Percentiles rank a stretch among this genome's conserved stretches.
These are phyloP conservation scores for Cucurbitaria berberidis DNA, from an alignment of 2,329 filamentous ascomycete genomes.

Conservation along the genomic window DNA sequence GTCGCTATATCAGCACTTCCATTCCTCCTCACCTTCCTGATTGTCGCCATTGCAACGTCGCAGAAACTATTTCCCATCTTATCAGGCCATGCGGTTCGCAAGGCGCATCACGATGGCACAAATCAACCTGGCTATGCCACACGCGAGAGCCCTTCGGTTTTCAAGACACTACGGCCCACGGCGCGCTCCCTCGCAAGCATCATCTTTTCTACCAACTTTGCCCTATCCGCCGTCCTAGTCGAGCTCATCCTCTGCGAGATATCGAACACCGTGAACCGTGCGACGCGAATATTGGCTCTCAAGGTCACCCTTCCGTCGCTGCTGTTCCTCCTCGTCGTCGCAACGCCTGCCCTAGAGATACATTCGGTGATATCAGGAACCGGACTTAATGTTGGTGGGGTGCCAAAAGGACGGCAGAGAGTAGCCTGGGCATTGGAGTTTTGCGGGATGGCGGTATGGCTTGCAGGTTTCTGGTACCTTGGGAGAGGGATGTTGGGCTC, in stretches of 20 bases:
- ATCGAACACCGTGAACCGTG: conserved; percentile 72
- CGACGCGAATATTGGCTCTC: conserved; percentile 71
- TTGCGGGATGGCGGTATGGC: conserved; percentile 69
- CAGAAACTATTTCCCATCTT: conserved; percentile 76
- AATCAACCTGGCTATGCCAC: conserved; percentile 56
- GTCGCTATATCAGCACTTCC: conserved; percentile 68
- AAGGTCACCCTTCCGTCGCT: conserved; percentile 73
- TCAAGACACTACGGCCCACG: conserved; percentile 48
- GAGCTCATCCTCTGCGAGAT: conserved; percentile 86
- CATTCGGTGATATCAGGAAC: conserved; percentile 65
- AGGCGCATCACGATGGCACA: conserved; percentile 67
- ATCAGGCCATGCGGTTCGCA: conserved; percentile 62
- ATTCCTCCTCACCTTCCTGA: conserved; percentile 72
- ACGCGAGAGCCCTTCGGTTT: conserved; percentile 29
- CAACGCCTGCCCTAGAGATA: conserved; percentile 81
- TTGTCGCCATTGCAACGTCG: conserved; percentile 67
- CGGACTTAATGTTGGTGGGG: conserved; percentile 69
- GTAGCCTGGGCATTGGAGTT: conserved; percentile 70
- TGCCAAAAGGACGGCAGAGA: conserved; percentile 62
- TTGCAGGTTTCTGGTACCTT: conserved; percentile 77
- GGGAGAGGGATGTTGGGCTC: conserved; percentile 67
- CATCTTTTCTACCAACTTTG: conserved; percentile 78
- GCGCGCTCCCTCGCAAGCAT: conserved; percentile 59
- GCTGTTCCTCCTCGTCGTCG: conserved; percentile 72
- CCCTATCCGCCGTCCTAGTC: conserved; percentile 76